Base-by-base conservation (phyloP, 2,329 filamentous ascomycete species). In the Metarhizium brunneum region DNA sequence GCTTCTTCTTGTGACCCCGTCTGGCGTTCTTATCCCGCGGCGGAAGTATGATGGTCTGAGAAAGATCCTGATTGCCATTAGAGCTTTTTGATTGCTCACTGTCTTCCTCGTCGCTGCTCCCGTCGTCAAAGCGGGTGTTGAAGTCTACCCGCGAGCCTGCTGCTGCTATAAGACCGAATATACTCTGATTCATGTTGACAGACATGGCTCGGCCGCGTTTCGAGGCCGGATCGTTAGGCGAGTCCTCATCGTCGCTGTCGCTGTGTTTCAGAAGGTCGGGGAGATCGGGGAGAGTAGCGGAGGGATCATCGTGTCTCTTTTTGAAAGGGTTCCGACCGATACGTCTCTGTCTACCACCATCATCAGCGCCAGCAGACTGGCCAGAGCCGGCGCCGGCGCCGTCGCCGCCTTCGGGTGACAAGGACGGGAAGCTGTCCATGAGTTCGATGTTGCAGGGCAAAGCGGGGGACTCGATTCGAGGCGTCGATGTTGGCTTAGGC, bases 161-260 rank as follows among this genome's bases (percentile, higher is more conserved):
- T 16, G 90, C 90, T 6, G 92, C 89, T 62, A 97, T 92, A 72
- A 97, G 83, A 54, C 90, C 91, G 69, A 96, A 95, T 55, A 97
- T 86, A 61, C 90, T 95, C 76, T 96, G 92, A 70, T 96, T 94
- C 85, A 95, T 90, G 65, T 91, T 90, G 71, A 83, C 76, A 57
- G 80, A 78, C 68, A 80, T 75, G 59, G 77, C 73, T 14, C 74
- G 71, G 42, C 71, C 73, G 56, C 76, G 73, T 8, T 64, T 68
- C 2, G 75, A 70, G 4, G 71, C 61, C 47, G 77, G 71, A 42
- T 79, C 76, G 42, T 55, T 57, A 30, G 56, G 59, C 6, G 58
- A 57, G 61, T 81, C 76, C 49, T 80, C 77, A 36, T 68, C 71
- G n/a, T 72, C 72, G 57, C 80, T 73, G 55, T 77, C 78, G 59